Conservation (phyloP, 768 basidiomycete genomes). For the Termitomyces sp. region DNA sequence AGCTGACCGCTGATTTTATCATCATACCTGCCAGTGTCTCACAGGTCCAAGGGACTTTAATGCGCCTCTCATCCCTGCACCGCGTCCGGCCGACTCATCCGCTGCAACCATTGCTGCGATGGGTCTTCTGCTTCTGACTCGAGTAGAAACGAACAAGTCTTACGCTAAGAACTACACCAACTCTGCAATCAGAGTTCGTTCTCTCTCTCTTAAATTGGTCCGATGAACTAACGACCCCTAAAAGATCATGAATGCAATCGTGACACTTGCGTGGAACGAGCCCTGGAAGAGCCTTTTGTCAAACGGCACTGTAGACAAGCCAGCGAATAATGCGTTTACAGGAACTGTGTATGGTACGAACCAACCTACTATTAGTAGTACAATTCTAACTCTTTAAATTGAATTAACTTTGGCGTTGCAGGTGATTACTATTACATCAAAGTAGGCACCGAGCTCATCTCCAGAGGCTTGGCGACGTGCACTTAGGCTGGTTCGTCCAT, state of each 20-base stretch:
- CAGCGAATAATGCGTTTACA: slow-evolving; percentile 16
- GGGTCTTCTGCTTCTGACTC: slow-evolving; percentile 56
- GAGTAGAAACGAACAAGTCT: slow-evolving; percentile 32
- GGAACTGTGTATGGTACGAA: slow-evolving; percentile 32
- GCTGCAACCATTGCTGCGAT: slow-evolving; percentile 64
- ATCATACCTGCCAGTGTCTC: neutral
- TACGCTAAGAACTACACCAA: slow-evolving; percentile 48
- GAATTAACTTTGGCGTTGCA: neutral
- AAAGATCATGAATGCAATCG: slow-evolving; percentile 15
- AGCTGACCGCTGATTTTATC: too few species aligned
- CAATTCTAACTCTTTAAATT: neutral
- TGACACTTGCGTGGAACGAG: slow-evolving; percentile 15
- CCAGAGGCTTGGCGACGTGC: slow-evolving; percentile 1
- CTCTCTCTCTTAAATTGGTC: neutral
- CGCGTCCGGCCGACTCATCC: slow-evolving; percentile 66
- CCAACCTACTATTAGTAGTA: too few species aligned
- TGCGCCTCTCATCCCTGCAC: slow-evolving; percentile 53
- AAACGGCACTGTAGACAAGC: slow-evolving; percentile 20
- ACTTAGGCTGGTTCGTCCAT: too few species aligned
- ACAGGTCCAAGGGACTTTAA: slow-evolving; percentile 62
- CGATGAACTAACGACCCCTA: too few species aligned
- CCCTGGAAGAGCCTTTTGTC: slow-evolving; percentile 20
- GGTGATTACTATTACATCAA: slow-evolving; percentile 9
- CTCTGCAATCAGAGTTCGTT: slow-evolving; percentile 46
- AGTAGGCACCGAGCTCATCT: slow-evolving; percentile 6